phyloP scores from a whole-genome alignment of 257 asterid species.

The Przewalskia tangutica region DNA sequence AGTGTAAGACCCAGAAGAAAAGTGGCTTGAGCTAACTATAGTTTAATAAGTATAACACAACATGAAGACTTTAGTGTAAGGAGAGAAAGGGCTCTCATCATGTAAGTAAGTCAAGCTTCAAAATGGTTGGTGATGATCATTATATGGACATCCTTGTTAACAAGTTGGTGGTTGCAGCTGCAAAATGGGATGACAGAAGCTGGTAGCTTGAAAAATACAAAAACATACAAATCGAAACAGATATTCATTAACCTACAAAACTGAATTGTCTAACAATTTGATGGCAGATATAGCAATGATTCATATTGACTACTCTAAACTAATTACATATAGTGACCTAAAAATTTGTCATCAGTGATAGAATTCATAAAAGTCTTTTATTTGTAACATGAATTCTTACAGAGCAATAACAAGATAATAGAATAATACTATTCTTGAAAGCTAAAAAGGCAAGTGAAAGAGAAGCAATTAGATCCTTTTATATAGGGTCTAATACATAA shows the following conservation, averaged over 20 bases:
- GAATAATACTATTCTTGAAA: no score
- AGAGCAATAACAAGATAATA: no score
- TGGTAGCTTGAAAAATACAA: neutral
- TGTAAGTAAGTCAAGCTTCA: neutral
- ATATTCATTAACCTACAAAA: neutral
- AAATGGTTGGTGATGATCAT: neutral
- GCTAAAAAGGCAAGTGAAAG: no score
- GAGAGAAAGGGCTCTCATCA: neutral
- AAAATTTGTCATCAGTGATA: no score
- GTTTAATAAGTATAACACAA: neutral
- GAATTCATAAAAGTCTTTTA: no score
- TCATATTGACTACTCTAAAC: neutral
- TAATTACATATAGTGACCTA: no score
- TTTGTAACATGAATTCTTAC: no score
- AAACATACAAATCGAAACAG: neutral
- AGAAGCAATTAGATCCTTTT: no score
- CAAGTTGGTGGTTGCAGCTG: neutral
- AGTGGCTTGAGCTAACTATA: neutral
- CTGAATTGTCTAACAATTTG: neutral
- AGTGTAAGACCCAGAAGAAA: neutral
- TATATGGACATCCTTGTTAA: neutral
- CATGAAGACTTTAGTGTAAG: no score
- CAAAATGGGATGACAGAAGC: conserved; percentile 1
- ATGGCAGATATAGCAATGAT: neutral
- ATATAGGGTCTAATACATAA: no score